Conservation (phyloP, 2,329 filamentous ascomycete genomes). For the Aspergillus neoniger region DNA sequence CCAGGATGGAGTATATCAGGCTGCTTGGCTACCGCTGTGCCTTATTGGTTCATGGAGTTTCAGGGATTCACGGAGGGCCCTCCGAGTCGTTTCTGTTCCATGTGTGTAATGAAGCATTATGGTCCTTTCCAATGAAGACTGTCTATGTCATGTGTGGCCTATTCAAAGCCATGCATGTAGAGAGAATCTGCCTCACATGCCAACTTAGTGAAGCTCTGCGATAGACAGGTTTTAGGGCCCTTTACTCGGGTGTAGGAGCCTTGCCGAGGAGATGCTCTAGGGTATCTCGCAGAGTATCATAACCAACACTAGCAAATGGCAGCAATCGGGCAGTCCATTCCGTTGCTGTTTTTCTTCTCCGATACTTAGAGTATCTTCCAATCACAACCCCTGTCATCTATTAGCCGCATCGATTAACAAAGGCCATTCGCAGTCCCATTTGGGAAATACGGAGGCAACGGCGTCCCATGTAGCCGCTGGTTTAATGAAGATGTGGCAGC, state of each 20-base stretch:
- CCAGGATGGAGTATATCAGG: neutral
- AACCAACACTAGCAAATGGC: neutral
- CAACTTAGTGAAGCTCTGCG: neutral
- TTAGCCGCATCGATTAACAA: neutral
- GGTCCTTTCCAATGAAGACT: neutral
- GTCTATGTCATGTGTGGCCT: neutral
- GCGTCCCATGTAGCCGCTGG: constrained; percentile 10
- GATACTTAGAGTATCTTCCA: neutral
- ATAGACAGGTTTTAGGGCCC: neutral
- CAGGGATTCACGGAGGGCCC: constrained; percentile 18
- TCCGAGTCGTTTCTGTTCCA: constrained; percentile 17
- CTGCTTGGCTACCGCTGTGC: neutral
- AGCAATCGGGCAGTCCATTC: neutral
- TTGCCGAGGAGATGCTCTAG: neutral
- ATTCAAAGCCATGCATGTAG: neutral
- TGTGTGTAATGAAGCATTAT: neutral
- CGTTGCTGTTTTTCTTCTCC: neutral
- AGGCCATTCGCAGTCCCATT: neutral
- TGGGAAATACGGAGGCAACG: neutral
- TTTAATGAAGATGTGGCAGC: constrained; percentile 16
- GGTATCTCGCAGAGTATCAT: neutral
- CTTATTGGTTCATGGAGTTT: constrained; percentile 3
- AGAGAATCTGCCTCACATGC: neutral
- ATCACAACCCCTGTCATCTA: neutral
- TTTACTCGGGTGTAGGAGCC: neutral